Evolutionary conservation across 2,329 filamentous ascomycete genomes (phyloP).

Genomic region (Aspergillus pseudonomiae): DNA sequence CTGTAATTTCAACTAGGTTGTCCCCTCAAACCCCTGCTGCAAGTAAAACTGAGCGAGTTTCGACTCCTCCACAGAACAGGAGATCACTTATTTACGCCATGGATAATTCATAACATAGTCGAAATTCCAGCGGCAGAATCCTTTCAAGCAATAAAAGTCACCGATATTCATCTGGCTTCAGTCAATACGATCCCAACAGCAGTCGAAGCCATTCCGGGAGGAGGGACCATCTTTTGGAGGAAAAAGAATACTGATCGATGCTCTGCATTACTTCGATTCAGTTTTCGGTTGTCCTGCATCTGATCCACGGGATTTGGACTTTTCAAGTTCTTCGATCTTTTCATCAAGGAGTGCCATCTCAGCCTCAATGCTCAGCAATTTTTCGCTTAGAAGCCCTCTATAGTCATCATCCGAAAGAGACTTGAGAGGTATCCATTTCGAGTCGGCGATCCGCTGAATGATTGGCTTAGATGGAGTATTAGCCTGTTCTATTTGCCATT

Average conservation of each 20-base stretch:
- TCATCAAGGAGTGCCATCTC: slow-evolving; percentile 81
- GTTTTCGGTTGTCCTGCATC: slow-evolving; percentile 3
- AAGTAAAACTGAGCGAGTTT: neutral
- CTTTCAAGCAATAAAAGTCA: neutral
- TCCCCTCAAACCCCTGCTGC: neutral
- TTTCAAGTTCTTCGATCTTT: slow-evolving; percentile 62
- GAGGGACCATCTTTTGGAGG: neutral
- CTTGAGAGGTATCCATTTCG: slow-evolving; percentile 72
- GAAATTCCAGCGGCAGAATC: neutral
- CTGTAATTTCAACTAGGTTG: neutral
- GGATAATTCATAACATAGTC: neutral
- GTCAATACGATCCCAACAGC: neutral
- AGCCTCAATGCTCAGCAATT: slow-evolving; percentile 69
- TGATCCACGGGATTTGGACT: slow-evolving; percentile 19
- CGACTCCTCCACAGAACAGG: neutral
- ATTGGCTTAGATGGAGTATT: slow-evolving; percentile 44
- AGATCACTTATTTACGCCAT: neutral
- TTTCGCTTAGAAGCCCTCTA: slow-evolving; percentile 69
- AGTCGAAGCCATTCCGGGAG: neutral
- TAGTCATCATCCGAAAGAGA: slow-evolving; percentile 75
- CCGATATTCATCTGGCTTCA: neutral
- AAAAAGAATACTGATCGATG: neutral
- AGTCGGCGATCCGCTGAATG: slow-evolving; percentile 57
- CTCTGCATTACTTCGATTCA: slow-evolving; percentile 6
- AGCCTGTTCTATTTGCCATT: slow-evolving; percentile 45